Evolutionary conservation across 2,329 filamentous ascomycete species (phyloP).

Genomic region (Fusarium sp.): DNA sequence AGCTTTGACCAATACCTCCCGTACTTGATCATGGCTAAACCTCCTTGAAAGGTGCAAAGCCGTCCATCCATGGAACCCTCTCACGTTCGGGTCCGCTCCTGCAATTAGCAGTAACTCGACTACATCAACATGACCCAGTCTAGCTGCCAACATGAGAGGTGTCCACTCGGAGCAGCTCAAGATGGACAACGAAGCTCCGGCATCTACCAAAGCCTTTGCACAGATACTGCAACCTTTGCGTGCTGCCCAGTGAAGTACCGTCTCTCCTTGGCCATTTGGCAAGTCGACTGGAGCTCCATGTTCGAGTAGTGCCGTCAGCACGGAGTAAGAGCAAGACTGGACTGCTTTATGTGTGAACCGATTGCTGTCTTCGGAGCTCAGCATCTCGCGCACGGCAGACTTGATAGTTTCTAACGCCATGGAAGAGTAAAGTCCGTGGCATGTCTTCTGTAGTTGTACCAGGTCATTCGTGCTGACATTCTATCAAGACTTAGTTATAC

Average conservation of each 20-base stretch:
- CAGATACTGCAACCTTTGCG: background rate
- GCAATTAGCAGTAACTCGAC: rapidly evolving
- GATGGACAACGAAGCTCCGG: background rate
- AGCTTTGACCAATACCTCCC: rapidly evolving
- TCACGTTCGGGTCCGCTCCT: background rate
- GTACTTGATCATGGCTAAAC: rapidly evolving
- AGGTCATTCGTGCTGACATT: background rate
- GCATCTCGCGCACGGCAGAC: background rate
- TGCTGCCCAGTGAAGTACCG: background rate
- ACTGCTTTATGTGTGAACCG: background rate
- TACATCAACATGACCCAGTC: rapidly evolving
- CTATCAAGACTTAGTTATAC: background rate
- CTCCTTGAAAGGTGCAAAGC: background rate
- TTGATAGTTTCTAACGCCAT: background rate
- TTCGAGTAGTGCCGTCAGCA: background rate
- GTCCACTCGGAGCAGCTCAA: background rate
- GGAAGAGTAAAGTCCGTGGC: background rate
- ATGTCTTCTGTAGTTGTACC: background rate
- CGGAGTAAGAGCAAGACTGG: background rate
- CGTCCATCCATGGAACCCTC: background rate
- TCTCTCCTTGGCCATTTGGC: background rate
- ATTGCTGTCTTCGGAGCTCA: background rate
- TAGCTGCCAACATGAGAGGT: background rate
- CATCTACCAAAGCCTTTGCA: rapidly evolving
- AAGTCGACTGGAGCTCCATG: background rate